Evolutionary conservation across 2,329 filamentous ascomycete genomes (phyloP).

Genomic region (Colletotrichum graminicola): DNA sequence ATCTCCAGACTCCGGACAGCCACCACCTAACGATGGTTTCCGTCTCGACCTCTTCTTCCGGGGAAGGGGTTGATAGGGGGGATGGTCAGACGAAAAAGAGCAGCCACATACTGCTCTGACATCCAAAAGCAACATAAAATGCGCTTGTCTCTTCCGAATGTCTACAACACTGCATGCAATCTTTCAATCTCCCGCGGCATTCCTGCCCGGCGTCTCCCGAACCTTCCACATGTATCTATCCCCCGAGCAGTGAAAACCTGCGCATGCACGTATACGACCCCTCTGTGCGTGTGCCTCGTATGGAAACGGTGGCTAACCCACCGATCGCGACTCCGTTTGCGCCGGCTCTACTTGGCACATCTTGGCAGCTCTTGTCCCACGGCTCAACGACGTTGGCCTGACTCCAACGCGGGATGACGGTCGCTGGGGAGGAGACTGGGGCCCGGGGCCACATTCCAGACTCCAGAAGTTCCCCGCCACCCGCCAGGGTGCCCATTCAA

Average conservation of each 20-base stretch:
- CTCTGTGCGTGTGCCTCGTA: conserved; percentile 26
- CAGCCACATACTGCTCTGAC: background rate
- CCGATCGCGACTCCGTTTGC: conserved; percentile 34
- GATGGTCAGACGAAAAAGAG: conserved; percentile 20
- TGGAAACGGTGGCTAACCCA: conserved; percentile 28
- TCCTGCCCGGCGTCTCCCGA: background rate
- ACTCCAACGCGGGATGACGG: conserved; percentile 35
- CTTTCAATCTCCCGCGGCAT: conserved; percentile 2
- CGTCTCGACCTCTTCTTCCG: conserved; percentile 1
- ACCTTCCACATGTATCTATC: too few relatives aligned
- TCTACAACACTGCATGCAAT: conserved; percentile 7
- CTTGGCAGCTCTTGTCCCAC: conserved; percentile 41
- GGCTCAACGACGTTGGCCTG: conserved; percentile 33
- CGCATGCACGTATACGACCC: conserved; percentile 11
- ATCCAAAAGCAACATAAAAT: background rate
- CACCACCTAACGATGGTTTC: conserved; percentile 3
- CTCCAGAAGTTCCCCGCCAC: conserved; percentile 4
- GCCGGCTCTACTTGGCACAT: conserved; percentile 36
- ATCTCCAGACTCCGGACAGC: conserved; percentile 9
- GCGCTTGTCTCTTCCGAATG: background rate
- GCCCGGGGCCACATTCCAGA: conserved; percentile 25
- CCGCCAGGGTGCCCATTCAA: conserved; percentile 13
- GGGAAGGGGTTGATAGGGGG: background rate
- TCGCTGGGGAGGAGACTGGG: background rate
- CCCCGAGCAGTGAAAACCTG: background rate